Conservation (phyloP, 179 eudicot species). For the Spergularia azorica region DNA sequence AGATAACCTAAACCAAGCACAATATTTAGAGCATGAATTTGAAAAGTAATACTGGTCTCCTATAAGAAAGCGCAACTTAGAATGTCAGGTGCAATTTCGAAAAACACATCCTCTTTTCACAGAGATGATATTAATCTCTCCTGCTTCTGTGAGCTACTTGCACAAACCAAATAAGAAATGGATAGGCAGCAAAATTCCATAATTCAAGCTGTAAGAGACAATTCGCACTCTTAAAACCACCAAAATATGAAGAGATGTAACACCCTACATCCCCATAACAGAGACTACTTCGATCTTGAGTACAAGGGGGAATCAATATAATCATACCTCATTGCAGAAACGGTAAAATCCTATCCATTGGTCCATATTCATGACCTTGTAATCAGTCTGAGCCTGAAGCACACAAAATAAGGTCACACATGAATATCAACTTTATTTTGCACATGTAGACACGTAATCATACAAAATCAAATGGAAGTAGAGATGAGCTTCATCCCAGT, state of each 20-base stretch:
- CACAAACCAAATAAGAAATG: not conserved
- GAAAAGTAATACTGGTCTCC: no score
- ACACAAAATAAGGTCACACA: not conserved
- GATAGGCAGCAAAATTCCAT: not conserved
- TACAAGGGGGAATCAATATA: not conserved
- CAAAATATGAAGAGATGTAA: not conserved
- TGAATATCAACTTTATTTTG: not conserved
- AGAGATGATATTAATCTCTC: no score
- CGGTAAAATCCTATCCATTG: conserved; percentile 97
- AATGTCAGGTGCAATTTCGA: not conserved
- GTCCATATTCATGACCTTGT: conserved; percentile 94
- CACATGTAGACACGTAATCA: not conserved
- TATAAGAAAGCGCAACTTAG: no score
- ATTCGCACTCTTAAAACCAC: not conserved
- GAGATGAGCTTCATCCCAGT: not conserved
- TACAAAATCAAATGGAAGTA: conserved; percentile 6
- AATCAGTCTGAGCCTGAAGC: conserved; percentile 74
- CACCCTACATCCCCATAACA: not conserved
- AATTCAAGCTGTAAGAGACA: not conserved
- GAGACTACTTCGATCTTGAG: not conserved
- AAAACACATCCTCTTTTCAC: not conserved
- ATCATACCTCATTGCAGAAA: conserved; percentile 80
- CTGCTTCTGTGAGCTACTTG: not conserved
- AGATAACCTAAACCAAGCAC: no score
- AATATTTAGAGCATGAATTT: no score